Evolutionary conservation across 2,329 filamentous ascomycete genomes (phyloP).

Genomic region (Cordyceps fumosorosea): DNA sequence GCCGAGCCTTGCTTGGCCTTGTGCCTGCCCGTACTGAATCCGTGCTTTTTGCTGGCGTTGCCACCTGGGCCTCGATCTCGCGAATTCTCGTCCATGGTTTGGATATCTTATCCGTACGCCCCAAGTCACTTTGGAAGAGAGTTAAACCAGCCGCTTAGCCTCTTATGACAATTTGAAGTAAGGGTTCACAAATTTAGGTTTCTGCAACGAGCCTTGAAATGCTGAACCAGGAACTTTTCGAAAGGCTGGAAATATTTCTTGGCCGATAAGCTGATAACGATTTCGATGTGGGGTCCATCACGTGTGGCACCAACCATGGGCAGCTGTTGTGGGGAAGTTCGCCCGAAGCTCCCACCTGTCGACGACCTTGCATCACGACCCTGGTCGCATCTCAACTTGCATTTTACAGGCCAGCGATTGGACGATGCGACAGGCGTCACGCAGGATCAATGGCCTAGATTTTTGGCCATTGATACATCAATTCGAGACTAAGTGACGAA

Average conservation of each 20-base stretch:
- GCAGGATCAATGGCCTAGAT: constrained; percentile 7
- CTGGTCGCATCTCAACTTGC: constrained; percentile 3
- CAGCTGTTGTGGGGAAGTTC: background rate
- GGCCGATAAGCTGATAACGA: constrained; percentile 14
- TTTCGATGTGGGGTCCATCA: constrained; percentile 8
- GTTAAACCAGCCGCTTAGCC: background rate
- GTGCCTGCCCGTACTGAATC: constrained; percentile 28
- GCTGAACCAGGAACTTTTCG: background rate
- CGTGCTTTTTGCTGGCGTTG: constrained; percentile 29
- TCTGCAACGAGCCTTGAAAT: background rate
- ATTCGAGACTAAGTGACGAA: background rate
- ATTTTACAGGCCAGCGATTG: background rate
- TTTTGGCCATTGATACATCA: constrained; percentile 7
- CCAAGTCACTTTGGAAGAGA: background rate
- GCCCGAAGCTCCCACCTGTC: background rate
- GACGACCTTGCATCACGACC: constrained; percentile 5
- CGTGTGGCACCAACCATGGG: constrained; percentile 3
- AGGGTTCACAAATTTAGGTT: background rate
- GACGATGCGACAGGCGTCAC: constrained; percentile 8
- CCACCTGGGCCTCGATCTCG: background rate
- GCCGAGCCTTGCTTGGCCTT: constrained; percentile 41
- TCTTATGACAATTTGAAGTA: background rate
- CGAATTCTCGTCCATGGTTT: background rate
- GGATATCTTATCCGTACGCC: background rate
- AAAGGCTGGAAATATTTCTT: constrained; percentile 3